Evolutionary conservation across 148 eudicot genomes (phyloP).

Genomic region (Camellia sinensis): DNA sequence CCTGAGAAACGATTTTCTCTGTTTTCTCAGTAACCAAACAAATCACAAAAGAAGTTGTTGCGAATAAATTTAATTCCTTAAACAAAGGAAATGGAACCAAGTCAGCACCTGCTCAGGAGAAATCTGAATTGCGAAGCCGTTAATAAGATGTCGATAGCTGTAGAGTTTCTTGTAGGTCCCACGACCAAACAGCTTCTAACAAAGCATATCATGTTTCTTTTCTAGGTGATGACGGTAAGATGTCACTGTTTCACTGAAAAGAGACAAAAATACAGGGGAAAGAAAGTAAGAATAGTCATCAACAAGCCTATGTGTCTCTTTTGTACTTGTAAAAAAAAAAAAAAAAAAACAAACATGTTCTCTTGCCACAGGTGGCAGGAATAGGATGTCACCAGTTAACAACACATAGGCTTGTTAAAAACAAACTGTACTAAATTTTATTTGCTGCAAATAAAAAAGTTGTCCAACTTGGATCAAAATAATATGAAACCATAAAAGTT

Average conservation of each 20-base stretch:
- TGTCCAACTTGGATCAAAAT: too few relatives aligned
- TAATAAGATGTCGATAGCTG: constrained; percentile 86
- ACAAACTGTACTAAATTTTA: too few relatives aligned
- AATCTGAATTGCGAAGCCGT: constrained; percentile 87
- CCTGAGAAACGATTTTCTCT: background rate
- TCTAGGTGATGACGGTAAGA: constrained; percentile 85
- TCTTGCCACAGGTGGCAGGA: background rate
- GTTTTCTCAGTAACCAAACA: background rate
- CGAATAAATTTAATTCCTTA: background rate
- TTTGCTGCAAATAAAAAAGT: too few relatives aligned
- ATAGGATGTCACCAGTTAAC: background rate
- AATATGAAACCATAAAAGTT: too few relatives aligned
- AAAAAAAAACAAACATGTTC: too few relatives aligned
- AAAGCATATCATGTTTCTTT: constrained; percentile 91
- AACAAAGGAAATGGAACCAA: constrained; percentile 7
- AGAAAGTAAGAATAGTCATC: background rate
- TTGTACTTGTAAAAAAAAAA: too few relatives aligned
- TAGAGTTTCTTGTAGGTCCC: constrained; percentile 83
- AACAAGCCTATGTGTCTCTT: background rate
- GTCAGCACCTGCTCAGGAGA: constrained; percentile 86
- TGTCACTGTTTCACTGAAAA: constrained; percentile 67
- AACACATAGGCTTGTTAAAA: too few relatives aligned
- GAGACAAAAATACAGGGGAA: constrained; percentile 19
- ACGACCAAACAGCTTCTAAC: constrained; percentile 65
- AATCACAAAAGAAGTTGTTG: background rate